phyloP scores from a whole-genome alignment of 148 eudicot genomes.

The Vaccinium corymbosum region DNA sequence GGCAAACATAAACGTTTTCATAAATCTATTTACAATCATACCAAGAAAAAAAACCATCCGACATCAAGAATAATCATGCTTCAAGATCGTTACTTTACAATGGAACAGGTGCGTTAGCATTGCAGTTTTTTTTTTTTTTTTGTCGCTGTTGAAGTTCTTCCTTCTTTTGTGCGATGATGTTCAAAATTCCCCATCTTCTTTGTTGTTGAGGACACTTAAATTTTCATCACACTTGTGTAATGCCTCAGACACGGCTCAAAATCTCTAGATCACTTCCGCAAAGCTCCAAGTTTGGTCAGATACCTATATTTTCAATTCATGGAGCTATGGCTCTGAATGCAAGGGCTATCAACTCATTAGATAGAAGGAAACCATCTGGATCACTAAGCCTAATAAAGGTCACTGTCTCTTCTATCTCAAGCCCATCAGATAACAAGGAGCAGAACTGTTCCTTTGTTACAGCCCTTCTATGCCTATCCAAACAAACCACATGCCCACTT shows the following conservation, averaged over 20 bases:
- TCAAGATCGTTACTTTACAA: neutral
- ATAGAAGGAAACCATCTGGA: slow-evolving; percentile 91
- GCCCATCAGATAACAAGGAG: slow-evolving; percentile 38
- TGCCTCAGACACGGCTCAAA: neutral
- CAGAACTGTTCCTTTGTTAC: slow-evolving; percentile 36
- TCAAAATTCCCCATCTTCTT: neutral
- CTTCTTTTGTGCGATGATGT: slow-evolving; percentile 4
- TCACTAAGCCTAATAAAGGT: slow-evolving; percentile 75
- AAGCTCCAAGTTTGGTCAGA: neutral
- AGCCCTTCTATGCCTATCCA: slow-evolving; percentile 53
- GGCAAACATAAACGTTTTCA: no score
- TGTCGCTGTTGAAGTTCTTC: neutral
- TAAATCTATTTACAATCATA: neutral
- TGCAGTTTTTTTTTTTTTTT: neutral
- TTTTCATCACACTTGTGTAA: neutral
- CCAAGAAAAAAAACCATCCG: neutral
- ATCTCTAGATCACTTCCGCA: neutral
- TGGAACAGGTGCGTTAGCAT: neutral
- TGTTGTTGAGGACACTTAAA: neutral
- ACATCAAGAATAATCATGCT: neutral
- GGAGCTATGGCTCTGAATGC: slow-evolving; percentile 68
- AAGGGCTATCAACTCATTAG: slow-evolving; percentile 82
- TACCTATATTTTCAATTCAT: slow-evolving; percentile 22
- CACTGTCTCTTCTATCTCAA: slow-evolving; percentile 25
- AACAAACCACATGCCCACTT: slow-evolving; percentile 75